Conservation (phyloP, 352 stramenopile species). For the Pythium pyrilobum region DNA sequence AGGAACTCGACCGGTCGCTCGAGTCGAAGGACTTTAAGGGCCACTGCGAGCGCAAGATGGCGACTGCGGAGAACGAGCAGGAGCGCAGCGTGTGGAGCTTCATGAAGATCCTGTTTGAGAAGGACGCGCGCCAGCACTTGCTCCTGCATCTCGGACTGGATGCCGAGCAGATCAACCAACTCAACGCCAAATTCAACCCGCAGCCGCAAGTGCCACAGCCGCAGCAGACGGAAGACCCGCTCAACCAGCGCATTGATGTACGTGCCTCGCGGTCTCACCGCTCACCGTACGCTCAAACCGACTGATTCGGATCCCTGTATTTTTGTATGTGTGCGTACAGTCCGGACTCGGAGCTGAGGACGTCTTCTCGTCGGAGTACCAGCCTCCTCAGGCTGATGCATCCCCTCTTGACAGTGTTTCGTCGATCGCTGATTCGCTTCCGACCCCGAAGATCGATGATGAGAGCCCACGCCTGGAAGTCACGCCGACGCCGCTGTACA, state of each 20-base stretch:
- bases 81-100: constrained; percentile 88
- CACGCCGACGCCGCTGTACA: constrained; percentile 67
- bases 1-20: constrained; percentile 89
- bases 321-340: constrained; percentile 20
- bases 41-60: constrained; percentile 91
- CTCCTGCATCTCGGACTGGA: constrained; percentile 94
- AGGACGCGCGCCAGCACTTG: constrained; percentile 92
- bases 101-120: constrained; percentile 94
- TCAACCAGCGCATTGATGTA: constrained; percentile 76
- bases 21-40: constrained; percentile 88
- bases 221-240: constrained; percentile 20
- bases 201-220: constrained; percentile 10
- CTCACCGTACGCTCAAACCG: background rate
- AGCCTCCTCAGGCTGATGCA: constrained; percentile 7
- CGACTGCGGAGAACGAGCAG: constrained; percentile 41
- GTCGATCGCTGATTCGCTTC: constrained; percentile 36
- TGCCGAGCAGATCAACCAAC: constrained; percentile 86
- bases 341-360: constrained; percentile 62
- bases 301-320: background rate
- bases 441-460: constrained; percentile 46
- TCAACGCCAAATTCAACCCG: constrained; percentile 78
- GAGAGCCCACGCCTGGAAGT: constrained; percentile 69
- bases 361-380: constrained; percentile 69
- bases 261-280: constrained; percentile 15
- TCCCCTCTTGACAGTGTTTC: constrained; percentile 25